phyloP scores from a whole-genome alignment of 768 basidiomycete genomes.

The Gyrodon lividus region DNA sequence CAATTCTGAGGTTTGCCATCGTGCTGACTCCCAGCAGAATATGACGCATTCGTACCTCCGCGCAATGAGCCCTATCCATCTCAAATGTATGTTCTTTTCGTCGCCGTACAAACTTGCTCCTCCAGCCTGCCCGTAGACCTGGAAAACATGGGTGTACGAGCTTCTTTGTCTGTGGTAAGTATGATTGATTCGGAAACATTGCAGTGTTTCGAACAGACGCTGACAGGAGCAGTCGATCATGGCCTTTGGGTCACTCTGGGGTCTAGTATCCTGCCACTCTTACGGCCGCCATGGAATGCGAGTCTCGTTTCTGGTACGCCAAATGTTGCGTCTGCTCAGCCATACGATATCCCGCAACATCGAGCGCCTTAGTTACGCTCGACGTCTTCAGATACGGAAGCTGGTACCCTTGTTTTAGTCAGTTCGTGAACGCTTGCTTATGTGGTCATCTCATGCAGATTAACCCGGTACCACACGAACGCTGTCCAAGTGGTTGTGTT shows the following conservation, averaged over 20 bases:
- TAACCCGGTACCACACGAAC: constrained; percentile 63
- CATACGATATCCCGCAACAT: constrained; percentile 80
- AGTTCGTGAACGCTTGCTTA: not conserved
- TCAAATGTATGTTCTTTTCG: constrained; percentile 56
- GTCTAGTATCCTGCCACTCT: constrained; percentile 73
- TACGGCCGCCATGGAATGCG: constrained; percentile 81
- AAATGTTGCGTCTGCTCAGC: constrained; percentile 76
- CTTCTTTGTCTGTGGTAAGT: constrained; percentile 82
- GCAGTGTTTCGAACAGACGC: not conserved
- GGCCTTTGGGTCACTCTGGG: constrained; percentile 80
- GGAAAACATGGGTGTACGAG: constrained; percentile 78
- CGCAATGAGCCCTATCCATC: constrained; percentile 86
- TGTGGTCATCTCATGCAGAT: constrained; percentile 42
- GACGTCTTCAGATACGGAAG: constrained; percentile 72
- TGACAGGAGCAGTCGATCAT: constrained; percentile 57
- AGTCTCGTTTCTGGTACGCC: constrained; percentile 80
- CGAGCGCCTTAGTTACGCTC: constrained; percentile 75
- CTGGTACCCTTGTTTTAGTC: constrained; percentile 43
- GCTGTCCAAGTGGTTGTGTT: constrained; percentile 67
- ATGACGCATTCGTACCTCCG: constrained; percentile 84
- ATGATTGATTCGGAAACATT: not conserved
- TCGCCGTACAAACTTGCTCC: constrained; percentile 5
- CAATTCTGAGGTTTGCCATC: not conserved
- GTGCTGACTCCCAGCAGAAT: constrained; percentile 41
- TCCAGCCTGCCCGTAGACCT: constrained; percentile 45